Base-by-base conservation (phyloP, 768 basidiomycete species). In the Serendipita indica region DNA sequence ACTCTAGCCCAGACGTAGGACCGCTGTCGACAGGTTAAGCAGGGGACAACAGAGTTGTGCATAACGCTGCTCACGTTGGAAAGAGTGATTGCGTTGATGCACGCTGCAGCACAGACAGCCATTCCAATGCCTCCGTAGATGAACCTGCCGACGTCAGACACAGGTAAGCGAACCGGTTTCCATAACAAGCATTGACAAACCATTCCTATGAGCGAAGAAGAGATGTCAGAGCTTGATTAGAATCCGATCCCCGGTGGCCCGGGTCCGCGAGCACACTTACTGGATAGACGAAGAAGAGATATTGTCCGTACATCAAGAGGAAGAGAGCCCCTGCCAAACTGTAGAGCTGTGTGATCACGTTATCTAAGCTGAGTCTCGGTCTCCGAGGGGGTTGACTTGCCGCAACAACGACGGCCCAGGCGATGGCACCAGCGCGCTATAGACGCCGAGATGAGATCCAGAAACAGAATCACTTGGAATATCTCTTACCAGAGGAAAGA, bases 341-440 rank as follows among this genome's bases (percentile, higher is more conserved):
- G 69, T 86, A 87, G 13, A 74, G 66, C 83, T 86, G 64, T 32
- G 54, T 61, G 39, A 62, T 35, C 5, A 25, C 10, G 32, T 33
- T 32, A 45, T 32, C 30, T 41, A 33, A 41, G 37, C 37, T 59
- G 27, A 39, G 2, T 20, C 35, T 56, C 14, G 46, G 61, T 34
- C 58, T 12, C 34, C 37, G 33, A 30, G n/a, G 57, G 28, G 59
- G 62, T 13, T 27, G 58, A 70, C 76, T 62, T 70, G 85, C 84
- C 66, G 77, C 72, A 64, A 87, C 78, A 63, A 79, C 63, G 58
- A 79, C 72, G 60, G 73, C 81, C 82, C 80, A 84, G 58, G 79
- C 81, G 65, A 86, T 84, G 57, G 82, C 82, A 65, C 84, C 83
- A 68, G 72, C 79, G 65, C 82, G 77, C 82, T 85, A 67, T 58